A percentile compares a stretch with the other conserved stretches of the same genome.
These are phyloP conservation scores for Picea abies DNA, from an alignment of 83 land plant species.

Conservation along the genomic window DNA sequence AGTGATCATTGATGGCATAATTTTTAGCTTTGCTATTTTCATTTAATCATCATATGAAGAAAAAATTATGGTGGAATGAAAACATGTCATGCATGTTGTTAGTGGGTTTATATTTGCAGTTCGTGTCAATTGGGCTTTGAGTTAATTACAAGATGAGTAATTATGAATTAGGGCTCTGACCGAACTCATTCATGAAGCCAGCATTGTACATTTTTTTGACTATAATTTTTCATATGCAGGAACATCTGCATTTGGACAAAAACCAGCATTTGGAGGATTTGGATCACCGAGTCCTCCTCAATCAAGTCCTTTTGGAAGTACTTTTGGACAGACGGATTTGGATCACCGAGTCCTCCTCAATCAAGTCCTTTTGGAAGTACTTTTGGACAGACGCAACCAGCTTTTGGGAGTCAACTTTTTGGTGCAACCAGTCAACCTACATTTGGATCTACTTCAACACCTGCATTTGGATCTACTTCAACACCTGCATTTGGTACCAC, in stretches of 20 bases:
- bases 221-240: constrained; percentile 28
- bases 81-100: no score
- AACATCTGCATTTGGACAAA: constrained; percentile 69
- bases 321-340: constrained; percentile 72
- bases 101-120: no score
- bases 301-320: constrained; percentile 72
- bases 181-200: no score
- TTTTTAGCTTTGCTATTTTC: no score
- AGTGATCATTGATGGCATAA: no score
- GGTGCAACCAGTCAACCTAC: constrained; percentile 38
- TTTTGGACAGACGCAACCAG: constrained; percentile 49
- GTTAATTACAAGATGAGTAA: no score
- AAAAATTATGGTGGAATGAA: no score
- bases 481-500: constrained; percentile 55
- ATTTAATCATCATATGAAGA: no score
- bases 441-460: constrained; percentile 73
- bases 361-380: constrained; percentile 73
- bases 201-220: no score
- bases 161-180: no score
- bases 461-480: constrained; percentile 75
- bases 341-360: constrained; percentile 55
- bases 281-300: constrained; percentile 59
- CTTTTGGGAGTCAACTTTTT: constrained; percentile 70
- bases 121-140: no score
- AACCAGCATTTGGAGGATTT: constrained; percentile 77